phyloP scores from a whole-genome alignment of 1,284 basidiomycete genomes.

The Ceratobasidium sp. region DNA sequence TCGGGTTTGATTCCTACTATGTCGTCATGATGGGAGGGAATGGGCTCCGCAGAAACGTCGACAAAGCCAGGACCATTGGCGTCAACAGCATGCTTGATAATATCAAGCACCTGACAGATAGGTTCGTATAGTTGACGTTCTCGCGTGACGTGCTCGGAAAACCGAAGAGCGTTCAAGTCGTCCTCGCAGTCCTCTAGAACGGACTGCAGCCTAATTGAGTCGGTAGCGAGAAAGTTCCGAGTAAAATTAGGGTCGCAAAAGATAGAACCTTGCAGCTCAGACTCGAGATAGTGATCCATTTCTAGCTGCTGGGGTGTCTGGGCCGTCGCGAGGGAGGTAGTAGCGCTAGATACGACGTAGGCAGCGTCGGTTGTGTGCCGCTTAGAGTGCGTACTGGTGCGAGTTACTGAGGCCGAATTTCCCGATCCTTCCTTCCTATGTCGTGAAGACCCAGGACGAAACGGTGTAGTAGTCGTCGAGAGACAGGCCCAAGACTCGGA shows the following conservation, averaged over 20 bases:
- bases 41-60: background rate
- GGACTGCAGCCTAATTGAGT: background rate
- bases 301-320: background rate
- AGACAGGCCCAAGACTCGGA: too few species aligned
- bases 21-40: background rate
- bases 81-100: background rate
- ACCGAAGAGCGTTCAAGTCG: background rate
- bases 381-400: too few species aligned
- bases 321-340: background rate
- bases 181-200: background rate
- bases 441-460: too few species aligned
- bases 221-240: background rate
- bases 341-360: background rate
- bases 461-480: too few species aligned
- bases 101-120: background rate
- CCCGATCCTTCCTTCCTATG: too few species aligned
- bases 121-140: background rate
- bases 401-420: too few species aligned
- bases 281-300: background rate
- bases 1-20: conserved; percentile 7
- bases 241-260: background rate
- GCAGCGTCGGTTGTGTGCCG: background rate
- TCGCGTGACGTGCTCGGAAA: background rate
- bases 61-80: background rate
- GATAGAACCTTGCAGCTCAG: background rate